Percentiles rank a stretch among this genome's conserved stretches.
phyloP scores from a whole-genome alignment of 768 basidiomycete species.

The Tephrocybe sp. region DNA sequence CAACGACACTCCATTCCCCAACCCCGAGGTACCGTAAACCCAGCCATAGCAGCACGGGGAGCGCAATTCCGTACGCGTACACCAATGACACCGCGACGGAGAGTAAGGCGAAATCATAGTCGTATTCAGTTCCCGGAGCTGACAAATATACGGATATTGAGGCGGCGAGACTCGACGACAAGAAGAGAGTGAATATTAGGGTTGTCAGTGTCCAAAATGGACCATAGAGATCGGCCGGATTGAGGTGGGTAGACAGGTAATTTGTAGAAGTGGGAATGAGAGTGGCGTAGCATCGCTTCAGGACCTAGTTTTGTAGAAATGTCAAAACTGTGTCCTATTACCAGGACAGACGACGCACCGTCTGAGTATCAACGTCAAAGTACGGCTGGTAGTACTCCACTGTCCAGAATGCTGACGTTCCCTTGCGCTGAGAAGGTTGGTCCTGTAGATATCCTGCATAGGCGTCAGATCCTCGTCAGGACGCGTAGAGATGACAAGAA shows the following conservation, averaged over 20 bases:
- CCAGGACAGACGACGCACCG: slow-evolving; percentile 35
- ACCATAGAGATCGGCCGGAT: slow-evolving; percentile 79
- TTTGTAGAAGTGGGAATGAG: slow-evolving; percentile 70
- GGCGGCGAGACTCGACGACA: slow-evolving; percentile 89
- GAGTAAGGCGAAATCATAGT: slow-evolving; percentile 86
- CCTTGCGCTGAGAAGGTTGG: slow-evolving; percentile 41
- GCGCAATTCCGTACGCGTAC: slow-evolving; percentile 82
- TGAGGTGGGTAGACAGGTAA: slow-evolving; percentile 63
- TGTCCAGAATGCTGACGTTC: slow-evolving; percentile 67
- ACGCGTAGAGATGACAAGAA: slow-evolving; percentile 14
- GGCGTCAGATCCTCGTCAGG: not conserved
- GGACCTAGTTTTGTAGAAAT: slow-evolving; percentile 44
- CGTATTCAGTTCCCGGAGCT: slow-evolving; percentile 50
- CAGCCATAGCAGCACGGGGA: slow-evolving; percentile 85
- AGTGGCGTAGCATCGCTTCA: slow-evolving; percentile 75
- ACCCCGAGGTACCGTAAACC: slow-evolving; percentile 84
- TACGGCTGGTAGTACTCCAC: slow-evolving; percentile 86
- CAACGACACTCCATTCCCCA: slow-evolving; percentile 86
- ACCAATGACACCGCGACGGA: slow-evolving; percentile 81
- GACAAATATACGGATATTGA: slow-evolving; percentile 89
- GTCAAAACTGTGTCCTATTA: not conserved
- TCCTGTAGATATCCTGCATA: slow-evolving; percentile 65
- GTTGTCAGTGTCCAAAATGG: slow-evolving; percentile 99
- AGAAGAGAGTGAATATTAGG: slow-evolving; percentile 88
- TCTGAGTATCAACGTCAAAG: slow-evolving; percentile 86